phyloP scores from a whole-genome alignment of 2,329 filamentous ascomycete genomes.

The Colletotrichum liriopes region DNA sequence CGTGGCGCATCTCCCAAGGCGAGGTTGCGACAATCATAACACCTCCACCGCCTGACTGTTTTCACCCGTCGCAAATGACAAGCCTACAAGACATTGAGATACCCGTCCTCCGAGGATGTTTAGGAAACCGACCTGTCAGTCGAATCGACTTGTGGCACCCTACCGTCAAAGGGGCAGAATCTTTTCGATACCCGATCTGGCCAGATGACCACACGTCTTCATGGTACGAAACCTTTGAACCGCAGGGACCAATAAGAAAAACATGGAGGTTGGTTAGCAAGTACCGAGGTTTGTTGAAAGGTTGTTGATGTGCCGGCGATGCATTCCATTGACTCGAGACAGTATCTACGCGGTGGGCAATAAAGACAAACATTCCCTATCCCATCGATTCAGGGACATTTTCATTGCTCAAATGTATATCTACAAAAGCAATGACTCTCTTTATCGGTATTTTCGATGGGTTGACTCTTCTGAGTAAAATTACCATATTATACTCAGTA shows the following conservation, averaged over 20 bases:
- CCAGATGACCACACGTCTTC: neutral
- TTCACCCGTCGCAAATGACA: neutral
- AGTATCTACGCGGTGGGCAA: neutral
- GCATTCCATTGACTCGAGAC: neutral
- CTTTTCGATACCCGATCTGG: neutral
- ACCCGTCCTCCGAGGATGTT: neutral
- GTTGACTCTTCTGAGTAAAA: neutral
- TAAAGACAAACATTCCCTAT: no score
- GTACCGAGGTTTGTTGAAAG: neutral
- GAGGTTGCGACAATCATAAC: neutral
- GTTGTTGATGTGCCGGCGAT: no score
- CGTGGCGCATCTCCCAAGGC: constrained; percentile 11
- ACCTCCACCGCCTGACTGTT: constrained; percentile 1
- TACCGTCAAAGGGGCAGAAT: neutral
- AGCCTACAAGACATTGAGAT: constrained; percentile 8
- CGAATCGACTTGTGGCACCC: constrained; percentile 5
- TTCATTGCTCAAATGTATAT: neutral
- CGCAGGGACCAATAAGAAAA: neutral
- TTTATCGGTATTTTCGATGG: neutral
- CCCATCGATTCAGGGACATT: no score
- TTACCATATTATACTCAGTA: neutral
- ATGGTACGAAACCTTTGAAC: neutral
- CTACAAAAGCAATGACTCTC: no score
- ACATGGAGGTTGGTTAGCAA: neutral
- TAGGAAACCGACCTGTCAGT: neutral